Evolutionary conservation across 805 yeast species (phyloP).

Genomic region (Kuraishia borneana): DNA sequence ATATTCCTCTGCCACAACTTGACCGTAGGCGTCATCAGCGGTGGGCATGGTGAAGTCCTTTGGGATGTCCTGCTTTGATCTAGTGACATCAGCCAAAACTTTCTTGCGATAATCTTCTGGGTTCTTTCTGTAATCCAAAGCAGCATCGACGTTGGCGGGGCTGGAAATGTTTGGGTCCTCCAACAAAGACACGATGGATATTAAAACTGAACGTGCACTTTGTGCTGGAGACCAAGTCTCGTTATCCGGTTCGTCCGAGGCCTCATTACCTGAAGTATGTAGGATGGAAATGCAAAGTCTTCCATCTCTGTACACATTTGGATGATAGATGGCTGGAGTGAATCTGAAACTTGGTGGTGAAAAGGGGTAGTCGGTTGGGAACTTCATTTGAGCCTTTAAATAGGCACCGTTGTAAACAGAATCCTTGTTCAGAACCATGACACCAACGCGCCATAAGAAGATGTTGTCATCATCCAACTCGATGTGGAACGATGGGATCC

Average conservation of each 20-base stretch:
- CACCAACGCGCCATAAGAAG: constrained; percentile 72
- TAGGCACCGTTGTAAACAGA: constrained; percentile 92
- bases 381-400: constrained; percentile 87
- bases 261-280: constrained; percentile 77
- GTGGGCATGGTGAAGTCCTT: constrained; percentile 76
- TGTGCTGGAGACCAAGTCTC: constrained; percentile 95
- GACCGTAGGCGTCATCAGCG: constrained; percentile 46
- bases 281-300: constrained; percentile 85
- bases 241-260: constrained; percentile 83
- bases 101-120: constrained; percentile 64
- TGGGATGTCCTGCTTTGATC: constrained; percentile 80
- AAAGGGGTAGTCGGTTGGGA: constrained; percentile 86
- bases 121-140: constrained; percentile 79
- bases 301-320: constrained; percentile 91
- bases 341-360: constrained; percentile 89
- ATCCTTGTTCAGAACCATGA: constrained; percentile 83
- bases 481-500: constrained; percentile 22
- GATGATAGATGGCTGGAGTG: constrained; percentile 89
- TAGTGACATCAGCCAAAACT: constrained; percentile 73
- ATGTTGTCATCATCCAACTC: constrained; percentile 43
- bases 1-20: constrained; percentile 10
- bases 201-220: constrained; percentile 82
- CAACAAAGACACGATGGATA: constrained; percentile 79
- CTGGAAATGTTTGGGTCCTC: constrained; percentile 91
- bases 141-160: constrained; percentile 95